Evolutionary conservation across 352 stramenopile genomes (phyloP).

Genomic region (Phytopythium cucurbitacearum): DNA sequence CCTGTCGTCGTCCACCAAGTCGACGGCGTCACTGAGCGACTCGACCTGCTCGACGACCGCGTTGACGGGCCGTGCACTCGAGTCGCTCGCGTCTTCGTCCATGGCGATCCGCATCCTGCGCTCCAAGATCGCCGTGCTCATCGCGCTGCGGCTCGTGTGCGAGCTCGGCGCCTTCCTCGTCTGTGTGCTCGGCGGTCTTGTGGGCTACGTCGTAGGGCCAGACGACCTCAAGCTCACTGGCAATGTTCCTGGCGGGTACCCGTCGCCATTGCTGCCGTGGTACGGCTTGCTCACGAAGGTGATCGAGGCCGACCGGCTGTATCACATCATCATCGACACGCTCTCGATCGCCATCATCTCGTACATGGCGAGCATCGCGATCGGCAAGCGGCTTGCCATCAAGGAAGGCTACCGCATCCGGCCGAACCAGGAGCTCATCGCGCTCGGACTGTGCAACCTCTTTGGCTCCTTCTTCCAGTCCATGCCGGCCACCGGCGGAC

Average conservation of each 20-base stretch:
- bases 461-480: conserved; percentile 76
- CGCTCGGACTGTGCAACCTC: conserved; percentile 84
- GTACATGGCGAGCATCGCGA: conserved; percentile 90
- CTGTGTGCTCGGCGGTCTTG: conserved; percentile 57
- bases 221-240: conserved; percentile 55
- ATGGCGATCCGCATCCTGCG: conserved; percentile 35
- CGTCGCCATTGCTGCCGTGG: conserved; percentile 42
- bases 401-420: conserved; percentile 73
- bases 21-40: conserved; percentile 20
- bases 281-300: conserved; percentile 39
- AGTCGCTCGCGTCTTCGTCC: conserved; percentile 23
- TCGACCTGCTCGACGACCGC: conserved; percentile 36
- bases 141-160: conserved; percentile 38
- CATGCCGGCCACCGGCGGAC: conserved; percentile 87
- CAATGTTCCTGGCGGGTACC: conserved; percentile 65
- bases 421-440: conserved; percentile 82
- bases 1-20: conserved; percentile 34
- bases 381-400: conserved; percentile 81
- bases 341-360: conserved; percentile 80
- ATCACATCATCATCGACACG: conserved; percentile 59
- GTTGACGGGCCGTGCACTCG: conserved; percentile 21
- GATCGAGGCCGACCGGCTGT: conserved; percentile 45
- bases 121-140: conserved; percentile 41
- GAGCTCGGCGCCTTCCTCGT: conserved; percentile 71
- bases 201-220: conserved; percentile 24